Base-by-base conservation (phyloP, 2,329 filamentous ascomycete species). In the Rugonectria rugulosa region DNA sequence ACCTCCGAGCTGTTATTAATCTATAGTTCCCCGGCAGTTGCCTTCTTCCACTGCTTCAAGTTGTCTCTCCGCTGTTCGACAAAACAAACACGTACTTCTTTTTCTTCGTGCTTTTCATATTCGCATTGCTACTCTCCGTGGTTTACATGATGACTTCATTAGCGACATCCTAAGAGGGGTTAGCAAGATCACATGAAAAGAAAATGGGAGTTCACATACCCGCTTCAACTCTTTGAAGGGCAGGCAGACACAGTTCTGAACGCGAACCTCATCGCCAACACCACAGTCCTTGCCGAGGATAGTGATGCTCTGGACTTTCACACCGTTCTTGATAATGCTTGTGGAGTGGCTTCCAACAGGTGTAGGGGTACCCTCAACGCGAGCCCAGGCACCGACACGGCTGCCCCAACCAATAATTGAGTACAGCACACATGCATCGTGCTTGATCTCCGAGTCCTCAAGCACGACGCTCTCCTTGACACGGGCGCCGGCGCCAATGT, bases 141-240 rank as follows among this genome's bases (percentile, higher is more conserved):
- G n/a, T 44, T 61, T 85, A 97, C 93, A 97, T 97, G 74, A 97
- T 97, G 70, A 97, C 91, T 73, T 89, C 86, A 69, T 94, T 93
- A 60, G 86, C 77, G 56, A 96, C 92, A 74, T 96, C 92, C 89
- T 92, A 63, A 21, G n/a, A 14, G 36, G 49, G 52, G 60, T 76
- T 73, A 70, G 63, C 45, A 53, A n/a, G 21, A 19, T 36, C 5
- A 26, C n/a, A 7, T 34, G 10, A 34, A 12, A 5, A 10, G 34
- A 31, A 11, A 11, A 42, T 27, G n/a, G 10, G 15, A 3, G 10
- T 11, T 23, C 32, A 84, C 90, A 75, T 79, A 94, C 91, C 79
- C 93, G 86, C 87, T 97, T 98, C 74, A 99, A 78, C 79, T 98
- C 95, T 84, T 99, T 99, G 77, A 93, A 97, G 9, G 95, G 95